phyloP scores from a whole-genome alignment of 2,329 filamentous ascomycete genomes.

The Nemania sp. region DNA sequence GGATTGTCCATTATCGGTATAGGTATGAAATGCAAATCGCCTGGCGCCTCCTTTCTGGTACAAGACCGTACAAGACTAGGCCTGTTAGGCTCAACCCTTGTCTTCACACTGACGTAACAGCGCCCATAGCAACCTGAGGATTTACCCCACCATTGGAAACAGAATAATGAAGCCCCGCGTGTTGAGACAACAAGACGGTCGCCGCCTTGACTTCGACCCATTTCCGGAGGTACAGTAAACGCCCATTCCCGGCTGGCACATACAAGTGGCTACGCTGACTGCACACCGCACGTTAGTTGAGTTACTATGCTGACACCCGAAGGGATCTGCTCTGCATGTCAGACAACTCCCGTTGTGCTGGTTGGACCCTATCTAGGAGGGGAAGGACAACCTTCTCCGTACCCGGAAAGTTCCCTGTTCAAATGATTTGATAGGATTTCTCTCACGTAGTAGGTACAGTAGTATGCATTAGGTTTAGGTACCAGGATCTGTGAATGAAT shows the following conservation, averaged over 20 bases:
- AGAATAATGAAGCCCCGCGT: slow-evolving; percentile 30
- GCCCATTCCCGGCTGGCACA: slow-evolving; percentile 29
- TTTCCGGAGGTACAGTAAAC: slow-evolving; percentile 36
- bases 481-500: slow-evolving; percentile 28
- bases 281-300: slow-evolving; percentile 36
- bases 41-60: slow-evolving; percentile 13
- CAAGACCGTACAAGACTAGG: too few species aligned
- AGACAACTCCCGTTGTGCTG: slow-evolving; percentile 28
- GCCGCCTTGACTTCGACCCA: slow-evolving; percentile 13
- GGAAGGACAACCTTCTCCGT: slow-evolving; percentile 8
- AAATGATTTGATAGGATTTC: slow-evolving; percentile 35
- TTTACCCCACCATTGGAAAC: slow-evolving; percentile 36
- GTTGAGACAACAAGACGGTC: slow-evolving; percentile 17
- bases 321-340: slow-evolving; percentile 38
- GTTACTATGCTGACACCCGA: slow-evolving; percentile 35
- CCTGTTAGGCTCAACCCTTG: slow-evolving; percentile 22
- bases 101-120: slow-evolving; percentile 36
- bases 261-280: slow-evolving; percentile 34
- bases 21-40: slow-evolving; percentile 32
- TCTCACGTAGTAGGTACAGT: slow-evolving; percentile 18
- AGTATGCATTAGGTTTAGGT: slow-evolving; percentile 37
- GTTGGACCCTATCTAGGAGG: slow-evolving; percentile 18
- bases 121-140: slow-evolving; percentile 18
- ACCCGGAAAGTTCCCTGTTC: slow-evolving; percentile 23
- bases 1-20: slow-evolving; percentile 14